Evolutionary conservation across 176 grass and related monocot genomes (phyloP).

Genomic region (Phragmites australis): DNA sequence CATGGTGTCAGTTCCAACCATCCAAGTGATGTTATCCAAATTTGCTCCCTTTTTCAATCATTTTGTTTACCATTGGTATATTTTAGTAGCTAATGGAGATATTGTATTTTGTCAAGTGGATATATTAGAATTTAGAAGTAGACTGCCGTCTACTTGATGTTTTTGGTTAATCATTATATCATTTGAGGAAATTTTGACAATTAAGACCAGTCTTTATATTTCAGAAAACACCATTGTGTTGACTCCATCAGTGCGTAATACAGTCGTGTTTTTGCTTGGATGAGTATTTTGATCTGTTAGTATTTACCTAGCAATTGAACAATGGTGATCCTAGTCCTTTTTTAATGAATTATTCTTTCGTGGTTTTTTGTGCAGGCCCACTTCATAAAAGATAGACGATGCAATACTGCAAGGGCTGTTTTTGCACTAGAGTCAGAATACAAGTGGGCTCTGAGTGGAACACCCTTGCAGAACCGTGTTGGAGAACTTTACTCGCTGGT

Average conservation of each 20-base stretch:
- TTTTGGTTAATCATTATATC: background rate
- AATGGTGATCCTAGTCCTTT: background rate
- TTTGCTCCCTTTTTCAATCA: background rate
- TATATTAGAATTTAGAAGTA: background rate
- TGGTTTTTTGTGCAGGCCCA: conserved; percentile 62
- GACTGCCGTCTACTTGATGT: background rate
- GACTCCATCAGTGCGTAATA: background rate
- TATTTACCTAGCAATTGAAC: background rate
- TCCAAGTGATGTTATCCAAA: background rate
- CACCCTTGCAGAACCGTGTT: conserved; percentile 93
- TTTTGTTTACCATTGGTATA: background rate
- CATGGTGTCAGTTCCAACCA: conserved; percentile 4
- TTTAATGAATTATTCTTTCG: conserved; percentile 22
- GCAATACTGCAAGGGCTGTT: conserved; percentile 87
- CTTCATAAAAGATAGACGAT: conserved; percentile 88
- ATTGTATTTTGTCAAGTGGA: background rate
- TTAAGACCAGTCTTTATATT: background rate
- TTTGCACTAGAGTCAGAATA: conserved; percentile 79
- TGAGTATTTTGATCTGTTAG: background rate
- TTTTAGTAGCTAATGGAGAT: background rate
- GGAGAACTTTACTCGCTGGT: conserved; percentile 99
- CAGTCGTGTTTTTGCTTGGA: background rate
- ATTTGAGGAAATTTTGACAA: conserved; percentile 13
- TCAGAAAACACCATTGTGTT: background rate
- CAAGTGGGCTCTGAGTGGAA: conserved; percentile 99